Conservation (phyloP, 2,329 filamentous ascomycete genomes). For the Alternaria metachromatica region DNA sequence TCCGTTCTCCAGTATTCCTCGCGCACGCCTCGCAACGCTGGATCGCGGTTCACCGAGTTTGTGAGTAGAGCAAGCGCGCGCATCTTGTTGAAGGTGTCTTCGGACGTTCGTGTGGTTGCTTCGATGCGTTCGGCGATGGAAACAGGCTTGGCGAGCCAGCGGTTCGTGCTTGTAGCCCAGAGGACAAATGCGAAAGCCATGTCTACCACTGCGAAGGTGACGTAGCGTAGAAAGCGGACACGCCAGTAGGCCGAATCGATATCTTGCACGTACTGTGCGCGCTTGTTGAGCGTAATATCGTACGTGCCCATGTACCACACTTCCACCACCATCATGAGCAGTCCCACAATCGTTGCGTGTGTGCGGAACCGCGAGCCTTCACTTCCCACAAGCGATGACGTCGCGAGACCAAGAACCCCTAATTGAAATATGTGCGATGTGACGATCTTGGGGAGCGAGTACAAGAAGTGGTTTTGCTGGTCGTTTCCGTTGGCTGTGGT, state of each 20-base stretch:
- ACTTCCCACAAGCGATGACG: slow-evolving; percentile 70
- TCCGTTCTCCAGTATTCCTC: slow-evolving; percentile 84
- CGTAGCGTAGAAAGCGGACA: slow-evolving; percentile 66
- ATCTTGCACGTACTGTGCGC: slow-evolving; percentile 65
- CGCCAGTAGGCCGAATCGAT: slow-evolving; percentile 77
- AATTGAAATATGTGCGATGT: slow-evolving; percentile 84
- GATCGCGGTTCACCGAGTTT: slow-evolving; percentile 80
- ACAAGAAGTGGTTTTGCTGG: slow-evolving; percentile 75
- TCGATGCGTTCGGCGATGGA: slow-evolving; percentile 72
- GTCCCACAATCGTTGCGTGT: slow-evolving; percentile 69
- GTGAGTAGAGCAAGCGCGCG: slow-evolving; percentile 76
- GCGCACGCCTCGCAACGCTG: slow-evolving; percentile 68
- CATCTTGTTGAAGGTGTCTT: slow-evolving; percentile 69
- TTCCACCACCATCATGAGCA: slow-evolving; percentile 68
- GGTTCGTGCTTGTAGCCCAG: slow-evolving; percentile 80
- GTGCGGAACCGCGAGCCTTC: slow-evolving; percentile 73
- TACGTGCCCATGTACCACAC: slow-evolving; percentile 70
- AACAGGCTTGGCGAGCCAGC: slow-evolving; percentile 72
- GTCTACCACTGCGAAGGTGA: slow-evolving; percentile 71
- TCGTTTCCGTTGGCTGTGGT: slow-evolving; percentile 64
- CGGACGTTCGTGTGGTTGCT: slow-evolving; percentile 61
- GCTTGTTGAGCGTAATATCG: slow-evolving; percentile 68
- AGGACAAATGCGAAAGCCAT: slow-evolving; percentile 67
- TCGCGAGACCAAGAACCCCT: slow-evolving; percentile 72
- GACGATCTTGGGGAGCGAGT: slow-evolving; percentile 75